Conservation (phyloP, 441 rosid genomes). For the Mallotus japonicus region DNA sequence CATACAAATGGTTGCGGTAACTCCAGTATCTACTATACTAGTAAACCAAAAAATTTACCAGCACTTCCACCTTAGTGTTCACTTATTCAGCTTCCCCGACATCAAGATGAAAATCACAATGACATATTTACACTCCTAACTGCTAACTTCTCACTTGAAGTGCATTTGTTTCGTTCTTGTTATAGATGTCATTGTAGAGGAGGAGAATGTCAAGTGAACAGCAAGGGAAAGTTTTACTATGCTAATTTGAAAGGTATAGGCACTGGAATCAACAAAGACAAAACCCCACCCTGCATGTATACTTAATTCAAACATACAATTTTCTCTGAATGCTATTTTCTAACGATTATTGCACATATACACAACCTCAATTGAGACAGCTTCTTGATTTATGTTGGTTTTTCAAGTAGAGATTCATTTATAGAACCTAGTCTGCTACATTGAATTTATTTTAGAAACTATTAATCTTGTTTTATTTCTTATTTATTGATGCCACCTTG, state of each 20-base stretch:
- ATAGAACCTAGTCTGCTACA: not conserved
- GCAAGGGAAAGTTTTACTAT: conserved; percentile 3
- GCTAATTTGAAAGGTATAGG: not conserved
- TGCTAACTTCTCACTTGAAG: conserved; percentile 32
- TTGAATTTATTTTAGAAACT: not conserved
- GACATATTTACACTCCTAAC: conserved; percentile 3
- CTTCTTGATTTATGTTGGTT: not conserved
- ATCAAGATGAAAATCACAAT: not conserved
- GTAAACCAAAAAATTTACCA: not conserved
- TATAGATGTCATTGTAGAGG: not conserved
- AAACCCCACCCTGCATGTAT: not conserved
- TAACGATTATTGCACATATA: not conserved
- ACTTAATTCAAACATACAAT: not conserved
- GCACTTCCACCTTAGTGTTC: conserved; percentile 28
- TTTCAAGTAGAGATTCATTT: not conserved
- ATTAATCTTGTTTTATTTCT: not conserved
- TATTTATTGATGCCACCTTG: not conserved
- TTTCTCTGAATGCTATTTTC: not conserved
- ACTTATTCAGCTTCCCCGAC: conserved; percentile 27
- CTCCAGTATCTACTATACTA: conserved; percentile 5
- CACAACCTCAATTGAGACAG: not conserved
- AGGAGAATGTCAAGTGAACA: conserved; percentile 19
- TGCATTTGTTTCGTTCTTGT: not conserved
- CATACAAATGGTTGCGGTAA: conserved; percentile 16
- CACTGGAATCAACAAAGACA: not conserved